phyloP scores from a whole-genome alignment of 352 stramenopile genomes.

The Phytophthora ohioensis region DNA sequence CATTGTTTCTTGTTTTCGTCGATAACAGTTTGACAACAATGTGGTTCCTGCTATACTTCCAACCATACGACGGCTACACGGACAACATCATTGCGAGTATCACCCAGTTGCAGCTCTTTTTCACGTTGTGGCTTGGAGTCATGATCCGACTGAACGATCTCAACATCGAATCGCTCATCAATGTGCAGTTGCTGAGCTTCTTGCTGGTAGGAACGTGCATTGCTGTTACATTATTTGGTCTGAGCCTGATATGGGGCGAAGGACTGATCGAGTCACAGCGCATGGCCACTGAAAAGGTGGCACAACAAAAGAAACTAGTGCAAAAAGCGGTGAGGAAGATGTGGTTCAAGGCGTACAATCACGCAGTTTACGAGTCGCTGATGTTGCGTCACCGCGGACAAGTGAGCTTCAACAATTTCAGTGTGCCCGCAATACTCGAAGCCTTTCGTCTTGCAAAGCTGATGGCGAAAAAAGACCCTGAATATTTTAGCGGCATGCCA shows the following conservation, averaged over 20 bases:
- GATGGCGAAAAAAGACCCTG: conserved; percentile 2
- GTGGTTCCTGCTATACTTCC: conserved; percentile 84
- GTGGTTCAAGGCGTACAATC: conserved; percentile 69
- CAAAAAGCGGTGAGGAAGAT: conserved; percentile 43
- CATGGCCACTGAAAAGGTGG: conserved; percentile 49
- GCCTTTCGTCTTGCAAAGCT: conserved; percentile 52
- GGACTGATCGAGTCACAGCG: conserved; percentile 55
- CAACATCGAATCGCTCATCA: conserved; percentile 70
- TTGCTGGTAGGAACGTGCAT: conserved; percentile 73
- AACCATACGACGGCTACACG: conserved; percentile 75
- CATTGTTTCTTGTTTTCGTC: neutral
- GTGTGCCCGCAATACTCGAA: conserved; percentile 60
- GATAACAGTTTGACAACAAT: conserved; percentile 61
- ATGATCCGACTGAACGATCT: conserved; percentile 78
- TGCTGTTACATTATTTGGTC: conserved; percentile 65
- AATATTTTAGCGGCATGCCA: neutral
- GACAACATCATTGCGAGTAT: conserved; percentile 81
- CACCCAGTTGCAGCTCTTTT: conserved; percentile 80
- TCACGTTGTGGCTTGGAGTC: conserved; percentile 83
- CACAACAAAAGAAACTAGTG: conserved; percentile 52
- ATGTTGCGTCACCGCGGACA: conserved; percentile 41
- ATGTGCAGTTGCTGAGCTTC: conserved; percentile 66
- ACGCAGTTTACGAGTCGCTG: conserved; percentile 61
- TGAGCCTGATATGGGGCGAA: conserved; percentile 71
- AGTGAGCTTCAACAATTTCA: conserved; percentile 58